Conservation (phyloP, 768 basidiomycete genomes). For the Hygrophorus pudorinus region DNA sequence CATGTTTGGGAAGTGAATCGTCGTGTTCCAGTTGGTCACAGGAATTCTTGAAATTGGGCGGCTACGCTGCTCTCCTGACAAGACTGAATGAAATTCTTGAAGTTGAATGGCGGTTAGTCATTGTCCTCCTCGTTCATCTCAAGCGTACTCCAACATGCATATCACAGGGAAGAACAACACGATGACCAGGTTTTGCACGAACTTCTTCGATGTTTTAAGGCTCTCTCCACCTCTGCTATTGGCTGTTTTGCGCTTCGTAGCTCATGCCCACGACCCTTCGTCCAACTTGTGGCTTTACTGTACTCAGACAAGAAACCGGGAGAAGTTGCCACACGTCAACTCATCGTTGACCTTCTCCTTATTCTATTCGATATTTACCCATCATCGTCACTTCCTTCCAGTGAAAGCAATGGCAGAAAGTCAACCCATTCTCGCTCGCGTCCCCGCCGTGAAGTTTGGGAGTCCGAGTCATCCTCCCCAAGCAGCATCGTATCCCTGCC, state of each 20-base stretch:
- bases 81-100: slow-evolving; percentile 86
- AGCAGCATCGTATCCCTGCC: slow-evolving; percentile 58
- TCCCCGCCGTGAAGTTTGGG: slow-evolving; percentile 48
- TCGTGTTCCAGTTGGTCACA: slow-evolving; percentile 66
- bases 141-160: neutral
- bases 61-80: slow-evolving; percentile 76
- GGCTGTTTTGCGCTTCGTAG: slow-evolving; percentile 88
- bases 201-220: slow-evolving; percentile 88
- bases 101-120: slow-evolving; percentile 90
- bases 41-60: slow-evolving; percentile 73
- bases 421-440: slow-evolving; percentile 17
- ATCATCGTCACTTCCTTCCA: slow-evolving; percentile 50
- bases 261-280: slow-evolving; percentile 81
- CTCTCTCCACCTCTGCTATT: slow-evolving; percentile 78
- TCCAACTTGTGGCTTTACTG: slow-evolving; percentile 70
- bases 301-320: slow-evolving; percentile 99
- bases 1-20: neutral
- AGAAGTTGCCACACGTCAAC: slow-evolving; percentile 80
- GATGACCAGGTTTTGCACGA: slow-evolving; percentile 93
- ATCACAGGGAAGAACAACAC: slow-evolving; percentile 88
- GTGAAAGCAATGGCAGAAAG: slow-evolving; percentile 15
- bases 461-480: slow-evolving; percentile 22
- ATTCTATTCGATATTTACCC: slow-evolving; percentile 88
- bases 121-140: neutral
- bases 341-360: slow-evolving; percentile 83